Evolutionary conservation across 331 rosid species (phyloP).

Genomic region (Prunus yedoensis): DNA sequence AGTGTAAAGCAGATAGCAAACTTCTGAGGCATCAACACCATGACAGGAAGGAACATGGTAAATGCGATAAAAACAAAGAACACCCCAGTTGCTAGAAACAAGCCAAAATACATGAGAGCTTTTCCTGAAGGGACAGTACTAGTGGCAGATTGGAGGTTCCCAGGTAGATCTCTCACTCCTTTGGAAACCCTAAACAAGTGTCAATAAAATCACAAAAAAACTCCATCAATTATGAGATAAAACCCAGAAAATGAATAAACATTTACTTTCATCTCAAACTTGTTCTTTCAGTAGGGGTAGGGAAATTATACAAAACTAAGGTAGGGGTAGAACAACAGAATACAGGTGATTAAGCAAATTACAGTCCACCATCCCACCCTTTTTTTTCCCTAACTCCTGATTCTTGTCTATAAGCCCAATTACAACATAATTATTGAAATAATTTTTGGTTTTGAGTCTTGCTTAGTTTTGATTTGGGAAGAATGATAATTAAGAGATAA

Average conservation of each 20-base stretch:
- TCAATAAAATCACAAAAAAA: slow-evolving; percentile 8
- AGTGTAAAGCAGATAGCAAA: slow-evolving; percentile 92
- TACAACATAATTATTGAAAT: not conserved
- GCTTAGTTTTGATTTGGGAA: not conserved
- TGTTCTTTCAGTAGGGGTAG: not conserved
- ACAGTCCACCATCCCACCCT: not conserved
- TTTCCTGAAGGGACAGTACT: slow-evolving; percentile 85
- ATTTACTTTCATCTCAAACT: not conserved
- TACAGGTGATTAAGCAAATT: not conserved
- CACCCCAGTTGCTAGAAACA: slow-evolving; percentile 78
- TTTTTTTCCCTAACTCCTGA: not conserved
- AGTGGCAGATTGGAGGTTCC: slow-evolving; percentile 80
- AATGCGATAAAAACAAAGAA: slow-evolving; percentile 89
- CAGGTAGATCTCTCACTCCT: slow-evolving; percentile 93
- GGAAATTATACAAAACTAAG: not conserved
- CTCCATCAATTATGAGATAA: not conserved
- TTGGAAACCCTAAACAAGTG: slow-evolving; percentile 66
- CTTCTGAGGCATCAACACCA: slow-evolving; percentile 94
- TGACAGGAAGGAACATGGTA: slow-evolving; percentile 89
- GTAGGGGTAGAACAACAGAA: not conserved
- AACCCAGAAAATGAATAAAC: not conserved
- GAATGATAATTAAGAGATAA: not conserved
- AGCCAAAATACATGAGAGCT: slow-evolving; percentile 82
- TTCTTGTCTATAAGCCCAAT: not conserved
- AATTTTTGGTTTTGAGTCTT: not conserved